A percentile compares a stretch with the other conserved stretches of the same genome.
phyloP scores from a whole-genome alignment of 2,329 filamentous ascomycete species.

The Penicillium hesseltinei region DNA sequence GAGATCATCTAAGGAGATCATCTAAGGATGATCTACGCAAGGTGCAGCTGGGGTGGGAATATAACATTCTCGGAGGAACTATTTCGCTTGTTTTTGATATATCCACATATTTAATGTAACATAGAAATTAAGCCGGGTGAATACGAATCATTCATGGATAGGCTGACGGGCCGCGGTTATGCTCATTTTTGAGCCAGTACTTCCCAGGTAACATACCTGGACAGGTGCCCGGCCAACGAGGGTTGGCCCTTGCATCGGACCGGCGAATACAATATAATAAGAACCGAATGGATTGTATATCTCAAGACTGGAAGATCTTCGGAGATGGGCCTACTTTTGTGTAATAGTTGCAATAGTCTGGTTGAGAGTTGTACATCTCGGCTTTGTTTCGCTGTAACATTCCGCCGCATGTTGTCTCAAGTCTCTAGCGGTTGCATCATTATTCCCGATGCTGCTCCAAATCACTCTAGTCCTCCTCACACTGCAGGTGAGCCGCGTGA shows the following conservation, averaged over 20 bases:
- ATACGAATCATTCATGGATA: background rate
- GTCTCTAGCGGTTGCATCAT: no score
- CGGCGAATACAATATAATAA: background rate
- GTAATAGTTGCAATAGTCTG: background rate
- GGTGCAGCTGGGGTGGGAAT: background rate
- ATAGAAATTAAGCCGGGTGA: background rate
- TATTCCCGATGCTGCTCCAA: slow-evolving; percentile 5
- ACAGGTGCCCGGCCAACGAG: background rate
- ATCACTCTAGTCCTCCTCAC: slow-evolving; percentile 4
- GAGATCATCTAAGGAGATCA: background rate
- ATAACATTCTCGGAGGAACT: background rate
- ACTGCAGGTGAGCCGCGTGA: slow-evolving; percentile 6
- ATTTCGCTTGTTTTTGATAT: background rate
- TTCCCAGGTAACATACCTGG: background rate
- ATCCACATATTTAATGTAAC: background rate
- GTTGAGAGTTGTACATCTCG: background rate
- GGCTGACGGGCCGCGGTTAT: background rate
- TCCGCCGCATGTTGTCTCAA: background rate
- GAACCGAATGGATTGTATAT: background rate
- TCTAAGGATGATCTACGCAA: background rate
- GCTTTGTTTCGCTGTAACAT: background rate
- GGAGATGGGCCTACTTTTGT: background rate
- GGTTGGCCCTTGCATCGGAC: background rate
- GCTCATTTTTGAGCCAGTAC: background rate
- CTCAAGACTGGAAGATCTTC: no score